Conservation (phyloP, 2,329 filamentous ascomycete species). For the Colletotrichum sp. region DNA sequence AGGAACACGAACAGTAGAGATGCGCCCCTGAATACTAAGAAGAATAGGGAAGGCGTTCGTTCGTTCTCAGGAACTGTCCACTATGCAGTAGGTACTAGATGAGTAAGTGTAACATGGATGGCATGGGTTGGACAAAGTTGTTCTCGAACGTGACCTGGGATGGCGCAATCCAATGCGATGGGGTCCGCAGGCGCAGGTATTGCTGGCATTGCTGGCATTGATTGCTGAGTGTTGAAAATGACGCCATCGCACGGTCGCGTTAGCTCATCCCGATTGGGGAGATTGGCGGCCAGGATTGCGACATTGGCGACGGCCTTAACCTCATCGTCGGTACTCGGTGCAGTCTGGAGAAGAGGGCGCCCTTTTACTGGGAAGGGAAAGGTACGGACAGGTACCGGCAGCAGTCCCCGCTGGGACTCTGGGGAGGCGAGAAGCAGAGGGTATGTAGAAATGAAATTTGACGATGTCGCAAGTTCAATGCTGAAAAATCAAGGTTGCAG, state of each 20-base stretch:
- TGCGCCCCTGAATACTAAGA: not conserved
- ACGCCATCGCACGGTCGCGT: conserved; percentile 20
- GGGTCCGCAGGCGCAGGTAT: not conserved
- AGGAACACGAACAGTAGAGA: not conserved
- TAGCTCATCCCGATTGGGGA: conserved; percentile 21
- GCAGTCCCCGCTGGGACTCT: not conserved
- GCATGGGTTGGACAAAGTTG: not conserved
- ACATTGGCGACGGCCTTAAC: conserved; percentile 18
- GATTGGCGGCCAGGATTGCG: conserved; percentile 20
- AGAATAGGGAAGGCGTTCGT: not conserved
- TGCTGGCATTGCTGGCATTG: not conserved
- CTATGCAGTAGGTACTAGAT: no score
- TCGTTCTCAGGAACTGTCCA: not conserved
- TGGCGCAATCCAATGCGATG: not conserved
- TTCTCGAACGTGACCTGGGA: not conserved
- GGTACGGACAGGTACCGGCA: conserved; percentile 4
- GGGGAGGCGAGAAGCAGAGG: not conserved
- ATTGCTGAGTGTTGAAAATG: not conserved
- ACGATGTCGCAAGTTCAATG: not conserved
- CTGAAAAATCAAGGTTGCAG: not conserved
- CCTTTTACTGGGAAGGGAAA: not conserved
- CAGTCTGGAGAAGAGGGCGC: not conserved
- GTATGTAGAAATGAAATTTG: not conserved
- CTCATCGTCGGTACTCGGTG: conserved; percentile 17
- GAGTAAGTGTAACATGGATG: not conserved